Conservation (phyloP, 2,329 filamentous ascomycete genomes). For the Lachnellula arida region DNA sequence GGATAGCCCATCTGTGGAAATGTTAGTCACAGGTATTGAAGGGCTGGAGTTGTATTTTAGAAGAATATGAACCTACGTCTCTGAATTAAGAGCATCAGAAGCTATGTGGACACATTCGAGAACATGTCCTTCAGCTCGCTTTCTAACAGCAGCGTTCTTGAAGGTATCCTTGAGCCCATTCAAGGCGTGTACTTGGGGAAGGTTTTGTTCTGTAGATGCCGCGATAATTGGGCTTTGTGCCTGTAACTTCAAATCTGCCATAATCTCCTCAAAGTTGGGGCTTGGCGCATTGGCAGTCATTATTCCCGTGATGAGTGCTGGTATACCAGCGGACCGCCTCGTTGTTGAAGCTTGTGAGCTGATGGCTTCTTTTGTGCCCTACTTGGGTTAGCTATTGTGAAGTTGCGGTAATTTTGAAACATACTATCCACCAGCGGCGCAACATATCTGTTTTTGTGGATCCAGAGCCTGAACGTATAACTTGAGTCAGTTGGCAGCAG, state of each 20-base stretch:
- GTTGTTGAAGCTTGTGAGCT: conserved; percentile 76
- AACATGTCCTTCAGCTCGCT: conserved; percentile 68
- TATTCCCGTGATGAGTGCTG: conserved; percentile 78
- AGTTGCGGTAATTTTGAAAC: conserved; percentile 11
- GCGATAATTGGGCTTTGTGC: conserved; percentile 46
- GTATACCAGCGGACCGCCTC: conserved; percentile 85
- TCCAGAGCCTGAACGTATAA: conserved; percentile 30
- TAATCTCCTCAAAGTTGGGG: conserved; percentile 60
- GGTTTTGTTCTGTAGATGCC: conserved; percentile 50
- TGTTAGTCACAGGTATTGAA: not conserved
- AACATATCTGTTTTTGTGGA: conserved; percentile 36
- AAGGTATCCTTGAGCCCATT: conserved; percentile 94
- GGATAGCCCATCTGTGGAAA: conserved; percentile 72
- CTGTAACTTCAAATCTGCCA: conserved; percentile 61
- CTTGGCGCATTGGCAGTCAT: conserved; percentile 58
- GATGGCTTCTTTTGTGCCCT: conserved; percentile 66
- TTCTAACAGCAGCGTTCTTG: conserved; percentile 71
- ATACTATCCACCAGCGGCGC: conserved; percentile 65
- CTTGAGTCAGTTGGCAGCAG: conserved; percentile 65
- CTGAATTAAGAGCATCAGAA: conserved; percentile 70
- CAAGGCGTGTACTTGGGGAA: conserved; percentile 90
- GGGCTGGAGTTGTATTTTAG: not conserved
- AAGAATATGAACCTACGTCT: conserved; percentile 51
- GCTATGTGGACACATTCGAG: conserved; percentile 74
- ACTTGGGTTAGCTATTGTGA: conserved; percentile 1